These are phyloP conservation scores for Scheffersomyces illinoinensis DNA, from an alignment of 1,139 yeast genomes.

Conservation along the genomic window DNA sequence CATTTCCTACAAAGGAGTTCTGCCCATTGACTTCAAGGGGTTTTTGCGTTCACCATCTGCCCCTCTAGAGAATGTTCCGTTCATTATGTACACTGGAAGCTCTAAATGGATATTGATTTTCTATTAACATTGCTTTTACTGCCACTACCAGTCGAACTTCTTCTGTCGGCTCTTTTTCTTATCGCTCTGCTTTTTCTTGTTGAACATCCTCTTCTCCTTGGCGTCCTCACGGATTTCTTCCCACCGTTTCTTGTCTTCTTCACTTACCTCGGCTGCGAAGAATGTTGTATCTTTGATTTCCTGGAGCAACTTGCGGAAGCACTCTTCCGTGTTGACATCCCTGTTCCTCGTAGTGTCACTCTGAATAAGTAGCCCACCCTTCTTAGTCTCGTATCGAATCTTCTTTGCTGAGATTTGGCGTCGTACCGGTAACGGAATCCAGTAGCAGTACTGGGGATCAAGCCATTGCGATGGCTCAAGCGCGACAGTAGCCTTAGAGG, in stretches of 20 bases:
- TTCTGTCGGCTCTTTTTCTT: conserved; percentile 55
- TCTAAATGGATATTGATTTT: background rate
- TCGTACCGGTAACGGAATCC: conserved; percentile 64
- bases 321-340: conserved; percentile 56
- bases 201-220: conserved; percentile 49
- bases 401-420: conserved; percentile 38
- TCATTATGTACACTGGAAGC: background rate
- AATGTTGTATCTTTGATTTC: conserved; percentile 51
- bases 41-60: background rate
- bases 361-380: conserved; percentile 61
- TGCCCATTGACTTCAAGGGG: too few species aligned
- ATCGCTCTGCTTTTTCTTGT: conserved; percentile 54
- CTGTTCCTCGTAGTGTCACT: conserved; percentile 64
- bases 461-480: conserved; percentile 51
- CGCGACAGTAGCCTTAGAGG: conserved; percentile 74
- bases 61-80: background rate
- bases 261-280: conserved; percentile 53
- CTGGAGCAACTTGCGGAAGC: conserved; percentile 57
- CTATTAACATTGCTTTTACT: background rate
- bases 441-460: conserved; percentile 39
- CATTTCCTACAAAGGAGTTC: background rate
- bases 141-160: conserved; percentile 27
- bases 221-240: conserved; percentile 42
- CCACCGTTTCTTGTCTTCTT: conserved; percentile 59
- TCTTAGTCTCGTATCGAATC: conserved; percentile 58